Conservation (phyloP, 495 filamentous ascomycete species). For the Friedmanniomyces simplex region DNA sequence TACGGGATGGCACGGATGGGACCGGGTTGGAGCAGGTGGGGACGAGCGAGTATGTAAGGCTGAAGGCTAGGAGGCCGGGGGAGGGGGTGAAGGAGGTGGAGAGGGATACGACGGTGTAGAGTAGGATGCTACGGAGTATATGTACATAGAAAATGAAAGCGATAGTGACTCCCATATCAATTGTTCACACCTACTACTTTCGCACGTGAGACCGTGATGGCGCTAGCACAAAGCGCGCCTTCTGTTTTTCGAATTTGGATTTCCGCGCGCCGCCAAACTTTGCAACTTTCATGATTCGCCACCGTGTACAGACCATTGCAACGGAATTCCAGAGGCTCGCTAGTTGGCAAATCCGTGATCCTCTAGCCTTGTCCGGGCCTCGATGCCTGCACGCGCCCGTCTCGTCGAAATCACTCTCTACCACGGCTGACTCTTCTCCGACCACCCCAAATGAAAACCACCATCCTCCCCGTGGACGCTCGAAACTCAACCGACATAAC, state of each 20-base stretch:
- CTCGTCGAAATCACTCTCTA: too few species aligned
- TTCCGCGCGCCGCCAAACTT: background rate
- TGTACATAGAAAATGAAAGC: background rate
- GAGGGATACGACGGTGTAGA: background rate
- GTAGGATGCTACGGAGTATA: background rate
- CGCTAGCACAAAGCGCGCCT: background rate
- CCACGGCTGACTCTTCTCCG: background rate
- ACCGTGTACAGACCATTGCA: background rate
- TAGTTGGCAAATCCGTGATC: background rate
- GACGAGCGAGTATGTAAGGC: slow-evolving; percentile 9
- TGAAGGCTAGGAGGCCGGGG: slow-evolving; percentile 9
- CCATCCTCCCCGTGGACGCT: slow-evolving; percentile 15
- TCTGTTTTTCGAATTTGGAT: background rate
- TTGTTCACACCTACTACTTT: too few species aligned
- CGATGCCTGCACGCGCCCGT: background rate
- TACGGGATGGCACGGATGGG: slow-evolving; percentile 21
- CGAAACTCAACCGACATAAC: slow-evolving; percentile 75
- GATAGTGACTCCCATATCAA: too few species aligned
- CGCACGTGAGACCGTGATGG: background rate
- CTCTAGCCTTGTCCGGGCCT: background rate
- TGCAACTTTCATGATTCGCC: background rate
- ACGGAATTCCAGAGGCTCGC: background rate
- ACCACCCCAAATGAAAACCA: slow-evolving; percentile 2
- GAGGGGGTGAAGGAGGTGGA: background rate
- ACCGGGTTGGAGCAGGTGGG: slow-evolving; percentile 21